Evolutionary conservation across 2,329 filamentous ascomycete species (phyloP).

Genomic region (Aspergillus jensenii): DNA sequence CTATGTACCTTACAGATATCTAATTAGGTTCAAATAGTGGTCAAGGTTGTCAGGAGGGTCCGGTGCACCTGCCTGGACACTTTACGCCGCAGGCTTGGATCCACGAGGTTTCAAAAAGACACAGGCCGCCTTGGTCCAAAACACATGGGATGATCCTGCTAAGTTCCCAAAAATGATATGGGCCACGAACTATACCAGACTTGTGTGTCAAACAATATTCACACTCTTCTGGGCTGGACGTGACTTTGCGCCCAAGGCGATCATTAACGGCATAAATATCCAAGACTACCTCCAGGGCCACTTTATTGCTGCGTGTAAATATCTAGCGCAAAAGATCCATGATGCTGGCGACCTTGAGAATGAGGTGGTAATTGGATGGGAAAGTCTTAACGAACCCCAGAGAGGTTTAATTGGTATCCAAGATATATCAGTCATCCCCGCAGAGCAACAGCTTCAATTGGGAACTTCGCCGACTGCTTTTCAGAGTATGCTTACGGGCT

Average conservation of each 20-base stretch:
- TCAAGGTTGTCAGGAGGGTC: constrained; percentile 92
- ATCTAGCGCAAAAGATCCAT: constrained; percentile 79
- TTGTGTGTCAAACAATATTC: constrained; percentile 87
- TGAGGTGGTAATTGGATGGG: constrained; percentile 89
- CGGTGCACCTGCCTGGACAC: constrained; percentile 94
- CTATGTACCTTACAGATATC: neutral
- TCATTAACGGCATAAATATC: constrained; percentile 92
- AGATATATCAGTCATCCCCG: constrained; percentile 77
- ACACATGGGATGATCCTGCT: constrained; percentile 81
- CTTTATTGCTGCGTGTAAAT: constrained; percentile 74
- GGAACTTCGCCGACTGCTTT: constrained; percentile 91
- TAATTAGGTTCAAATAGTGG: constrained; percentile 61
- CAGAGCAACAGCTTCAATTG: constrained; percentile 87
- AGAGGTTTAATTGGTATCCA: constrained; percentile 80
- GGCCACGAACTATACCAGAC: constrained; percentile 92
- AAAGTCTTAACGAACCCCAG: constrained; percentile 94
- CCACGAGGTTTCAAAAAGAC: constrained; percentile 81
- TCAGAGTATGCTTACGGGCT: constrained; percentile 90
- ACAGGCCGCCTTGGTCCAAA: constrained; percentile 91
- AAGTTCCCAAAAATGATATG: constrained; percentile 98
- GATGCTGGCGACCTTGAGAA: constrained; percentile 88
- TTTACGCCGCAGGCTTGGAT: constrained; percentile 91
- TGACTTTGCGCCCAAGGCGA: constrained; percentile 92
- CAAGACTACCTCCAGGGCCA: constrained; percentile 92
- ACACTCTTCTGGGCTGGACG: constrained; percentile 89